Conservation (phyloP, 495 filamentous ascomycete species). For the Aspergillus nidulans region DNA sequence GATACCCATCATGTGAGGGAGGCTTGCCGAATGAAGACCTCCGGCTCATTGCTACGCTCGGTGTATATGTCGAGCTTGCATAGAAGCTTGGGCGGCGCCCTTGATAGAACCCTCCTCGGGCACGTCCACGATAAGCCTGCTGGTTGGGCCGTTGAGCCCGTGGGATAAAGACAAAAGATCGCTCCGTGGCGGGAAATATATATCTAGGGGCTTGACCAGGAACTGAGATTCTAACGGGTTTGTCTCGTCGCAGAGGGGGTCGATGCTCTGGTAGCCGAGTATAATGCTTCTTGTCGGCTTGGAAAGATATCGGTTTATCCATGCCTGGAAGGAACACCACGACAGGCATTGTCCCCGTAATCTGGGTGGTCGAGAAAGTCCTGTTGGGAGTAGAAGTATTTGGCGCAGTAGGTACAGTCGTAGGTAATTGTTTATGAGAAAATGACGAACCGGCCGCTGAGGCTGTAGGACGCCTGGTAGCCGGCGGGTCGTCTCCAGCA, state of each 20-base stretch:
- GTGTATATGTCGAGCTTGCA: constrained; percentile 75
- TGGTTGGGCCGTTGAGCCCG: constrained; percentile 89
- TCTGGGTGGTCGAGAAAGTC: constrained; percentile 59
- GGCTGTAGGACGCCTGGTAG: constrained; percentile 17
- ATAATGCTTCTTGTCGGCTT: constrained; percentile 76
- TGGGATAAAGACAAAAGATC: constrained; percentile 98
- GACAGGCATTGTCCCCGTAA: constrained; percentile 76
- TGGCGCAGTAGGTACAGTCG: constrained; percentile 40
- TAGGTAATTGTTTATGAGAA: constrained; percentile 28
- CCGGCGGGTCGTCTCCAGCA: constrained; percentile 42
- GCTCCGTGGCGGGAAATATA: constrained; percentile 81
- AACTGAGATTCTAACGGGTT: constrained; percentile 90
- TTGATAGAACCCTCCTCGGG: constrained; percentile 64
- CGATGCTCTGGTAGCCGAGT: constrained; percentile 92
- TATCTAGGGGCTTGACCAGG: constrained; percentile 74
- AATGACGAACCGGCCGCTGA: constrained; percentile 18
- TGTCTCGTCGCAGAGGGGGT: constrained; percentile 90
- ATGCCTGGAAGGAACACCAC: constrained; percentile 74
- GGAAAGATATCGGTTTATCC: constrained; percentile 64
- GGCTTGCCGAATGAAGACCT: constrained; percentile 82
- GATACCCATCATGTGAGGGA: constrained; percentile 64
- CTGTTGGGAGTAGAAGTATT: constrained; percentile 56
- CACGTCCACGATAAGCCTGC: constrained; percentile 66
- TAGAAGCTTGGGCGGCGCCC: constrained; percentile 77
- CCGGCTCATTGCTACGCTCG: constrained; percentile 88